Evolutionary conservation across 1,284 basidiomycete species (phyloP).

Genomic region (Wallemia mellicola): DNA sequence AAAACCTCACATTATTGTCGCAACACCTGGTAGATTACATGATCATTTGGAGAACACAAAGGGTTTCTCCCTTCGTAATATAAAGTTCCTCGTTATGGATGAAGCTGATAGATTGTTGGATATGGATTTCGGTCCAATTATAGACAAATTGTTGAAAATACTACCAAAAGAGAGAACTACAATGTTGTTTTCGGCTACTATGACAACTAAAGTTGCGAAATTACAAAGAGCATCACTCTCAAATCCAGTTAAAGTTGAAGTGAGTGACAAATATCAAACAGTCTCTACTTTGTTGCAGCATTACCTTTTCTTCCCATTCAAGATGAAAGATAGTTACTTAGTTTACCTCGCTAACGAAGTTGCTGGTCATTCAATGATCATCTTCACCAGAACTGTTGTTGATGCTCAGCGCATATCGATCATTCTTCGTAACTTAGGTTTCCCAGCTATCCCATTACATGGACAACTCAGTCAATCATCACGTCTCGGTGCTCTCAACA

Average conservation of each 20-base stretch:
- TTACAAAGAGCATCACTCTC: conserved; percentile 80
- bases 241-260: conserved; percentile 84
- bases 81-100: conserved; percentile 82
- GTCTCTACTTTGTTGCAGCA: conserved; percentile 86
- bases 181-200: conserved; percentile 95
- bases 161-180: conserved; percentile 85
- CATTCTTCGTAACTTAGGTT: conserved; percentile 65
- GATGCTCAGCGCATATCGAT: conserved; percentile 75
- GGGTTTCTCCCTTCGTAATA: conserved; percentile 60
- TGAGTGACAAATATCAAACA: conserved; percentile 58
- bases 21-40: conserved; percentile 77
- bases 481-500: conserved; percentile 71
- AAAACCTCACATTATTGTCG: conserved; percentile 80
- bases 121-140: conserved; percentile 88
- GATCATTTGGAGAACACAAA: conserved; percentile 97
- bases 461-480: conserved; percentile 84
- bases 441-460: conserved; percentile 82
- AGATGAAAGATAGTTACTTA: conserved; percentile 74
- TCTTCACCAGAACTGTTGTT: conserved; percentile 85
- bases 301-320: conserved; percentile 76
- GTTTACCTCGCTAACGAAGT: conserved; percentile 69
- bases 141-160: conserved; percentile 87
- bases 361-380: conserved; percentile 73
- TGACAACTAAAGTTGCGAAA: conserved; percentile 97
- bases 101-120: conserved; percentile 91